Conservation (phyloP, 805 yeast species). For the Yarrowia osloensis region DNA sequence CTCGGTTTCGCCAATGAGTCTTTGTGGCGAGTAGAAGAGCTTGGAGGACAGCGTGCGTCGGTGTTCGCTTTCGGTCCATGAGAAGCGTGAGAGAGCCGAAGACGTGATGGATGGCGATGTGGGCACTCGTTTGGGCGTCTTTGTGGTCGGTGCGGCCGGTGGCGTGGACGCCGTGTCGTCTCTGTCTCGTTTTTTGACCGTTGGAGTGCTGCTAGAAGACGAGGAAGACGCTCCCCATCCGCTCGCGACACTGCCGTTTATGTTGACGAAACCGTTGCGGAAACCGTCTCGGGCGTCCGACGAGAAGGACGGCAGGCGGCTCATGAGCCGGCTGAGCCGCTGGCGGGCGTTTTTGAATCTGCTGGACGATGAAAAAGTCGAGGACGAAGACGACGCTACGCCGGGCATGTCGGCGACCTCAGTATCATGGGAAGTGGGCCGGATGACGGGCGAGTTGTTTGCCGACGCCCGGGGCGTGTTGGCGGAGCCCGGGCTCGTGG, state of each 20-base stretch:
- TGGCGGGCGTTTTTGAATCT: slow-evolving; percentile 19
- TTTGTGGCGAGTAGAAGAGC: slow-evolving; percentile 11
- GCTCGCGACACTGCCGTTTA: slow-evolving; percentile 10
- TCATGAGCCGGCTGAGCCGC: slow-evolving; percentile 19
- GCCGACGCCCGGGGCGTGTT: background rate
- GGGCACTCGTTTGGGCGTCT: slow-evolving; percentile 6
- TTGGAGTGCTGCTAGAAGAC: background rate
- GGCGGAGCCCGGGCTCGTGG: background rate
- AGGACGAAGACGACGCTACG: slow-evolving; percentile 1
- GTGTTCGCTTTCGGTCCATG: slow-evolving; percentile 14
- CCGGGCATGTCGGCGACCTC: slow-evolving; percentile 12
- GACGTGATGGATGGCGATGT: slow-evolving; percentile 6
- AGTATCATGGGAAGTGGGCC: slow-evolving; percentile 3
- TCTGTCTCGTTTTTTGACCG: background rate
- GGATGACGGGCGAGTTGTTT: slow-evolving; percentile 4
- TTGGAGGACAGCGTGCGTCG: slow-evolving; percentile 18
- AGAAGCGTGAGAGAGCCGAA: slow-evolving; percentile 1
- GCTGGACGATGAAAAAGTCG: slow-evolving; percentile 10
- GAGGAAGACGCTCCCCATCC: slow-evolving; percentile 7
- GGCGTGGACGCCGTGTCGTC: background rate
- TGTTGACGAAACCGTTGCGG: slow-evolving; percentile 1
- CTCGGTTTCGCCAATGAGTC: slow-evolving; percentile 34
- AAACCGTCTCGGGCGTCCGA: slow-evolving; percentile 13
- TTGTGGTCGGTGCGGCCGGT: background rate
- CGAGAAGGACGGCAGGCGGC: slow-evolving; percentile 5